A percentile compares a stretch with the other conserved stretches of the same genome.
Evolutionary conservation across 345 rosid genomes (phyloP).

Genomic region (Draba incana): DNA sequence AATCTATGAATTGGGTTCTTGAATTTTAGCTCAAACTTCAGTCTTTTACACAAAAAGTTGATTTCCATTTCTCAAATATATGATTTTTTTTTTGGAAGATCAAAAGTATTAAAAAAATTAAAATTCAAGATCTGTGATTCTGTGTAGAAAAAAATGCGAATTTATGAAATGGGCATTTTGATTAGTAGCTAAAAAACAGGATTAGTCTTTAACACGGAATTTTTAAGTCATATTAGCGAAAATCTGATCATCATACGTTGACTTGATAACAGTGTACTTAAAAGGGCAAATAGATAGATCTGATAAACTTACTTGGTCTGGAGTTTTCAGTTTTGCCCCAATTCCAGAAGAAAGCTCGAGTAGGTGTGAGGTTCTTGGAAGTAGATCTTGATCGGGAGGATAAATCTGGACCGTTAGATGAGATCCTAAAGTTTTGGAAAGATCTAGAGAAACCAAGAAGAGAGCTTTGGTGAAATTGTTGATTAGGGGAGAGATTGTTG

Average conservation of each 20-base stretch:
- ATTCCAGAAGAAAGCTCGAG: slow-evolving; percentile 44
- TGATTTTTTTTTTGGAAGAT: too few relatives aligned
- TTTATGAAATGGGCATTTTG: not conserved
- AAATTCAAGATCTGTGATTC: not conserved
- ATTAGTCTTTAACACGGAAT: too few relatives aligned
- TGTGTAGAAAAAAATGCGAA: not conserved
- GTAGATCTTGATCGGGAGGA: slow-evolving; percentile 33
- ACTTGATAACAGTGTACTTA: not conserved
- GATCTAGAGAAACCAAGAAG: slow-evolving; percentile 36
- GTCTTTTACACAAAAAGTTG: too few relatives aligned
- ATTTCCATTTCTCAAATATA: too few relatives aligned
- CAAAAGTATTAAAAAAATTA: not conserved
- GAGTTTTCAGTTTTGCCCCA: slow-evolving; percentile 35
- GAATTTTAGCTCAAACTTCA: too few relatives aligned
- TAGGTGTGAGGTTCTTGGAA: slow-evolving; percentile 26
- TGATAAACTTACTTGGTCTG: slow-evolving; percentile 38
- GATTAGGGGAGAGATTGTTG: slow-evolving; percentile 27
- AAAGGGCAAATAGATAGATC: slow-evolving; percentile 12
- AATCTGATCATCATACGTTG: not conserved
- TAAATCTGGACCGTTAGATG: slow-evolving; percentile 37
- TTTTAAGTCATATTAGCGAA: too few relatives aligned
- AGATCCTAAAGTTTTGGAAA: slow-evolving; percentile 33
- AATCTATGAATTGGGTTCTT: too few relatives aligned
- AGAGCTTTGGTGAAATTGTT: slow-evolving; percentile 27
- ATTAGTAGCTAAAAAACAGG: not conserved